Evolutionary conservation across 768 basidiomycete genomes (phyloP), one percentile per base, ranked within the genome.

Genomic region (Dictyophora rubrovolvata): DNA sequence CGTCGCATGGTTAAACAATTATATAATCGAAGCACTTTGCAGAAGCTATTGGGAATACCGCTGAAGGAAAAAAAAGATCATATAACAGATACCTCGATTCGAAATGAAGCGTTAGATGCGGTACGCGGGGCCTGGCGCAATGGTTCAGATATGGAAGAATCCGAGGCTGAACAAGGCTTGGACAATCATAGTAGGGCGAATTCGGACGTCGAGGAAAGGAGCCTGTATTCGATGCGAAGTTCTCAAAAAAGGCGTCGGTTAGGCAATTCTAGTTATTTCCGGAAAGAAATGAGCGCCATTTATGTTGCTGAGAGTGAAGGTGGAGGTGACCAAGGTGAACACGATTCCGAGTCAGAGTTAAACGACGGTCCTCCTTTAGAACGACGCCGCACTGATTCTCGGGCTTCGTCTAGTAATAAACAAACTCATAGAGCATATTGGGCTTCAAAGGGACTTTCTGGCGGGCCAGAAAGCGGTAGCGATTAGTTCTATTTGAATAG

Each of bases 1-100:
- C 81, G 90, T 28, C 75, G 73, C 52, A 73, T 87, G 1, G 79
- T 89, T 1, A 77, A 81, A 65, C 86, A 89, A 61, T 73, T 91
- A 14, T 86, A 87, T 66, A 72, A 85, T 63, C 75, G 75, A 55
- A 69, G 77, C 55, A 68, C 72, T 0, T 68, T 92, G 55, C 89
- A 92, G 61, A 71, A 75, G 21, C 71, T 84, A 54, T 71, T 88
- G 12, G 81, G 79, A 4, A 70, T 84, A 69, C 54, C 71, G 71
- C 9, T 55, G 58, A n/a, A 47, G 60, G 22, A 17, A 55, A 55
- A 33, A 50, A 54, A n/a, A 17, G 54, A 22, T 55, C 56, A 17
- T 61, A 58, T 21, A 33, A 63, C 7, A 48, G 61, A 54, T 16
- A 21, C 62, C 37, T 49, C 59, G 50, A 53, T 28, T 63, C 67